Conservation (phyloP, 148 eudicot species). For the Diospyros kaki region DNA sequence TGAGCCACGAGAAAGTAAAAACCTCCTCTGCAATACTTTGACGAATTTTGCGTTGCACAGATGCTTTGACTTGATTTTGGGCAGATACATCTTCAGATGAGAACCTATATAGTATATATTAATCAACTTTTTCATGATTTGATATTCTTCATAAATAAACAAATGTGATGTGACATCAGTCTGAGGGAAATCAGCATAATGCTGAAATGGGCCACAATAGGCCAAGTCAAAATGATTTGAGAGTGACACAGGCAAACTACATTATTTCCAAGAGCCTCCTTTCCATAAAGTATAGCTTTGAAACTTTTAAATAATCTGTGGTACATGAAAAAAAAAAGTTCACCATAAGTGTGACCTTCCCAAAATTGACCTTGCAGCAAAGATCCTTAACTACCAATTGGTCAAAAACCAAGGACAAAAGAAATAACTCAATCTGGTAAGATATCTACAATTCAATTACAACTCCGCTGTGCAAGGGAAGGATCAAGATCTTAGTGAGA, state of each 20-base stretch:
- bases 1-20: neutral
- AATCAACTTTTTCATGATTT: neutral
- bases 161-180: neutral
- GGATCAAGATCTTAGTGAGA: neutral
- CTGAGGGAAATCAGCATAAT: too few relatives aligned
- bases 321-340: neutral
- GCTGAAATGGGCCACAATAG: too few relatives aligned
- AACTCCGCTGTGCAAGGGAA: neutral
- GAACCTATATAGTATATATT: conserved; percentile 43
- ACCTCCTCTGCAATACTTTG: conserved; percentile 97
- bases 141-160: neutral
- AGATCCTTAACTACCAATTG: neutral
- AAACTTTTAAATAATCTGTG: neutral
- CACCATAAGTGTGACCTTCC: neutral
- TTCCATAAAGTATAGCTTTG: neutral
- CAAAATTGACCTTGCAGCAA: neutral
- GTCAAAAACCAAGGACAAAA: neutral
- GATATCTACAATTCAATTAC: neutral
- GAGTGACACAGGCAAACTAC: too few relatives aligned
- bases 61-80: conserved; percentile 98
- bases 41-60: conserved; percentile 85
- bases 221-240: too few relatives aligned
- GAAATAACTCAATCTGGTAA: neutral
- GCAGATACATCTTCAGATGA: conserved; percentile 90
- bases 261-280: too few relatives aligned